A percentile compares a stretch with the other conserved stretches of the same genome.
Evolutionary conservation across 2,329 filamentous ascomycete species (phyloP).

Genomic region (Shiraia sp.): DNA sequence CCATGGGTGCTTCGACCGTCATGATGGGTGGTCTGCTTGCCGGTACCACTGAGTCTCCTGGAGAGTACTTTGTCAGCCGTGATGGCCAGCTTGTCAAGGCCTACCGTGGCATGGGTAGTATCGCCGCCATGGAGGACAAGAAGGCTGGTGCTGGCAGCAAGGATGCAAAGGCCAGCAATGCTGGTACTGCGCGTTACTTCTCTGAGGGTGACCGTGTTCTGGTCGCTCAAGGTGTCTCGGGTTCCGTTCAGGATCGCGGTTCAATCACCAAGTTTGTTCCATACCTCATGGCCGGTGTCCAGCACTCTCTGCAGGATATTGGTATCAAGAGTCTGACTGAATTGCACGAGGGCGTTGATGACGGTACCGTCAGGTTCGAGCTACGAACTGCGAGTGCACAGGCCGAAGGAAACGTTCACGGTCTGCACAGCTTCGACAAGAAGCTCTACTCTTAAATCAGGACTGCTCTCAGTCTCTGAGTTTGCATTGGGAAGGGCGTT

Average conservation of each 20-base stretch:
- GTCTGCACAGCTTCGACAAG: slow-evolving; percentile 98
- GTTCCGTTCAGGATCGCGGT: slow-evolving; percentile 77
- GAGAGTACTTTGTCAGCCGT: slow-evolving; percentile 92
- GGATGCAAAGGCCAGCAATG: slow-evolving; percentile 75
- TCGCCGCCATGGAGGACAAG: slow-evolving; percentile 99
- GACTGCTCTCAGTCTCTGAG: slow-evolving; percentile 3
- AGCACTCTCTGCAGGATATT: slow-evolving; percentile 97
- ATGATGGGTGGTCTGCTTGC: slow-evolving; percentile 99
- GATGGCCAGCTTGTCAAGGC: slow-evolving; percentile 99
- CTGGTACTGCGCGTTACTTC: slow-evolving; percentile 96
- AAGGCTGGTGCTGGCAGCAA: slow-evolving; percentile 78
- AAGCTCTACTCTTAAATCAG: slow-evolving; percentile 84
- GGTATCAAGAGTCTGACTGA: slow-evolving; percentile 79
- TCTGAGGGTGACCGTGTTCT: slow-evolving; percentile 93
- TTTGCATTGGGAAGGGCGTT: slow-evolving; percentile 40
- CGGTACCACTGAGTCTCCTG: slow-evolving; percentile 95
- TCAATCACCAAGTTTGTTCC: slow-evolving; percentile 94
- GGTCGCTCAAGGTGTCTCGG: slow-evolving; percentile 95
- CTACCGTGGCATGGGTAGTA: slow-evolving; percentile 98
- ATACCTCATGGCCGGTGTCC: slow-evolving; percentile 91
- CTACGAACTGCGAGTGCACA: slow-evolving; percentile 91
- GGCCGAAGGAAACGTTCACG: slow-evolving; percentile 94
- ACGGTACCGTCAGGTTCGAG: slow-evolving; percentile 86
- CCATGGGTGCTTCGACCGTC: slow-evolving; percentile 89
- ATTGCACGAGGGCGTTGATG: slow-evolving; percentile 74